These are phyloP conservation scores for Eucalyptus brandiana DNA, from an alignment of 345 rosid genomes.

Conservation along the genomic window DNA sequence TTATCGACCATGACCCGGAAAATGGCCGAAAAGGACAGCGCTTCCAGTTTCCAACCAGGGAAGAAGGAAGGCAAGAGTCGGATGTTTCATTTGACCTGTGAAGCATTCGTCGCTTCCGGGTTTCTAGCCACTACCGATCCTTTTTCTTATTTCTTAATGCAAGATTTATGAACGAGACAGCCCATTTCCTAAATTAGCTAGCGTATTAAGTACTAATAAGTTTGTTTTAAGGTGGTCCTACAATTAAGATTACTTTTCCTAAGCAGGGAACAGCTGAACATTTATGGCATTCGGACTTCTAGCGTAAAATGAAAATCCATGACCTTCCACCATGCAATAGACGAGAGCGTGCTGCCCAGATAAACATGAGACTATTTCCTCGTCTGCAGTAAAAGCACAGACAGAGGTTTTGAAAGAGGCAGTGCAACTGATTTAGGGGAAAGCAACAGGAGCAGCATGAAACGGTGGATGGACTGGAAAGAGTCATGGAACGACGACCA, in stretches of 20 bases:
- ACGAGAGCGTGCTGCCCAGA: neutral
- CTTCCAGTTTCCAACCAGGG: neutral
- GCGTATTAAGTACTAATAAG: neutral
- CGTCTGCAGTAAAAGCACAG: neutral
- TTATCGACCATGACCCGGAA: neutral
- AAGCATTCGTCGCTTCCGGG: neutral
- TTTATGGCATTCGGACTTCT: neutral
- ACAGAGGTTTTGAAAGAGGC: neutral
- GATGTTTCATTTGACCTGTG: neutral
- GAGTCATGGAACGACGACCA: too few relatives aligned
- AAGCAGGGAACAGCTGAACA: neutral
- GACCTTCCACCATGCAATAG: neutral
- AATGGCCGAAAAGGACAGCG: neutral
- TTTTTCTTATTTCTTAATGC: neutral
- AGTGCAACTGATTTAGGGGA: too few relatives aligned
- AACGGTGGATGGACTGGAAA: too few relatives aligned
- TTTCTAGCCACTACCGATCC: neutral
- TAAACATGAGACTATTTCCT: neutral
- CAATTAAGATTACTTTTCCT: neutral
- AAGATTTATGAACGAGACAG: neutral
- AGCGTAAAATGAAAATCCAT: neutral
- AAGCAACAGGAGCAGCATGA: too few relatives aligned
- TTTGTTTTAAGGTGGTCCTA: neutral
- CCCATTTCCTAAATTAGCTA: neutral
- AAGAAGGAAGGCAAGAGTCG: neutral